Base-by-base conservation (phyloP, 768 basidiomycete species). In the Boletus sp. region DNA sequence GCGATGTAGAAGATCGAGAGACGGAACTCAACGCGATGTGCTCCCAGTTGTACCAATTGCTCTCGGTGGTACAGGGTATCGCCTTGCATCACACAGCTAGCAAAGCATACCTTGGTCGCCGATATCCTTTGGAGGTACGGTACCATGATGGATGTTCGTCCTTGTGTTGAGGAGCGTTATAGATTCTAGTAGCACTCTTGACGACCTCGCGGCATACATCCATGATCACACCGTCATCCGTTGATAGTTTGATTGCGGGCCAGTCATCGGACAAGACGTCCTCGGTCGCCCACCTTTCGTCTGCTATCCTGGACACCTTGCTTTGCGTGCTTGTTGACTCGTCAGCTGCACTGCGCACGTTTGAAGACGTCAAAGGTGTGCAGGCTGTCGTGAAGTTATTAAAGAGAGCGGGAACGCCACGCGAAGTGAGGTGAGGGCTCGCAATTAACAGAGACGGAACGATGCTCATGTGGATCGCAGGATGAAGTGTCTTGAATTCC, bases 401-500 rank as follows among this genome's bases (percentile, higher is more conserved):
- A 35, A 98, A 98, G 66, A 79, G 91, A 43, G 85, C 88, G 1
- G 85, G 83, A 8, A 91, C 91, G 8, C 86, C 88, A n/a, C 82
- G 91, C 45, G 90, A 91, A 74, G 89, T 95, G 53, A 76, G 91
- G 94, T 95, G 54, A 32, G 82, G 71, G 19, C 83, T 88, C 51
- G 70, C 84, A 87, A 87, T 57, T 29, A 76, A 39, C 15, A 8
- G 17, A 23, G 11, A 42, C 27, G 33, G 29, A 42, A 13, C 9
- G 45, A 17, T 19, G 35, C 44, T 43, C 34, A 71, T 17, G 7
- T 34, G 25, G 37, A 40, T 41, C 34, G 21, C 62, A 96, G 94
- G 62, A 96, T 97, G 89, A 96, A 96, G 74, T 96, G 93, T 57
- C 77, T 98, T 17, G 95, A 97, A 67, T 94, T 97, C 63, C 73